phyloP scores from a whole-genome alignment of 768 basidiomycete species.

The Pulveroboletus sp. region DNA sequence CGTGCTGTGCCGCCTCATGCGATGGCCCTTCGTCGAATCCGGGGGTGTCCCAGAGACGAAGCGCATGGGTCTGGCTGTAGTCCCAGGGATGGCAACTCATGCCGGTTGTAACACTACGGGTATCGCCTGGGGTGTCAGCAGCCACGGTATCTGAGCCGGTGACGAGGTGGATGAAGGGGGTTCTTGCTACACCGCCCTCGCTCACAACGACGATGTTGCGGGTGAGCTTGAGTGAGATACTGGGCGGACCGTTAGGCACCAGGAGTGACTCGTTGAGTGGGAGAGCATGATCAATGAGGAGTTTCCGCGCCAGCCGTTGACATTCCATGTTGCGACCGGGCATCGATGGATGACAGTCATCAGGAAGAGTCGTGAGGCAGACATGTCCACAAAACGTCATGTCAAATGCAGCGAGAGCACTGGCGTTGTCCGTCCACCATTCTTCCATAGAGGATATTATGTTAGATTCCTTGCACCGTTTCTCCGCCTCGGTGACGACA shows the following conservation, averaged over 20 bases:
- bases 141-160: constrained; percentile 11
- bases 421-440: constrained; percentile 18
- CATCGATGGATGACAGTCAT: constrained; percentile 17
- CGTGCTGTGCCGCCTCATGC: constrained; percentile 18
- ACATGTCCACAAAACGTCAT: constrained; percentile 21
- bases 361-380: constrained; percentile 23
- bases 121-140: constrained; percentile 23
- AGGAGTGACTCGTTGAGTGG: constrained; percentile 4
- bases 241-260: background rate
- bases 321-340: constrained; percentile 14
- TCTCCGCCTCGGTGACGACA: constrained; percentile 24
- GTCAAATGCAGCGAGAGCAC: background rate
- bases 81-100: constrained; percentile 15
- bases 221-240: constrained; percentile 5
- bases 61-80: constrained; percentile 13
- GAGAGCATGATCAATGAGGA: constrained; percentile 19
- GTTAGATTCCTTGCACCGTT: constrained; percentile 7
- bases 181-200: constrained; percentile 27
- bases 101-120: constrained; percentile 18
- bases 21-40: constrained; percentile 22
- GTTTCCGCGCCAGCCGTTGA: constrained; percentile 18
- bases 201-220: constrained; percentile 23
- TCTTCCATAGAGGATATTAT: constrained; percentile 21
- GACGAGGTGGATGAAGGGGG: constrained; percentile 27
- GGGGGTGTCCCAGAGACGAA: constrained; percentile 25